Conservation (phyloP, 2,329 filamentous ascomycete species). For the Penicillium palitans region DNA sequence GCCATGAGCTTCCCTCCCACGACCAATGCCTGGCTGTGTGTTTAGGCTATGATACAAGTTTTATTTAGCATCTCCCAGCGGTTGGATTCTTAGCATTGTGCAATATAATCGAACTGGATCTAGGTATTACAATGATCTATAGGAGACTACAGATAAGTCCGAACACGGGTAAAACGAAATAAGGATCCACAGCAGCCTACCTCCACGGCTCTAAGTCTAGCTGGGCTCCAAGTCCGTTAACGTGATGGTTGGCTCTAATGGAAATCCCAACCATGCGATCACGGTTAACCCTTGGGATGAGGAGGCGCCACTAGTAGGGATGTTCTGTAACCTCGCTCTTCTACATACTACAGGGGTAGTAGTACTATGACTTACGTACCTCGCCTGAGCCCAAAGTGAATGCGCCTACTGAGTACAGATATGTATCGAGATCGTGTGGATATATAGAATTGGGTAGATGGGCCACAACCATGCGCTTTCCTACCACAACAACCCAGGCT, state of each 20-base stretch:
- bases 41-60: constrained; percentile 9
- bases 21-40: background rate
- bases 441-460: background rate
- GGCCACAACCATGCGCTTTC: background rate
- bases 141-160: background rate
- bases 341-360: too few relatives aligned
- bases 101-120: background rate
- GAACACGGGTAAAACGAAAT: too few relatives aligned
- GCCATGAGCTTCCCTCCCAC: constrained; percentile 7
- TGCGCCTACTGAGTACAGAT: too few relatives aligned
- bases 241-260: too few relatives aligned
- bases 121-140: background rate
- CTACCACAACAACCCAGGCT: background rate
- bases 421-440: background rate
- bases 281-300: too few relatives aligned
- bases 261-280: too few relatives aligned
- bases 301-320: too few relatives aligned
- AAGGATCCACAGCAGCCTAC: too few relatives aligned
- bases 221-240: background rate
- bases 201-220: background rate
- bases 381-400: background rate
- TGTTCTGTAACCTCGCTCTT: too few relatives aligned
- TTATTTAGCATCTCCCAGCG: constrained; percentile 2
- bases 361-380: background rate
- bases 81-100: background rate